Conservation (phyloP, 1,139 yeast species). For the Saccharomyces hybrid region DNA sequence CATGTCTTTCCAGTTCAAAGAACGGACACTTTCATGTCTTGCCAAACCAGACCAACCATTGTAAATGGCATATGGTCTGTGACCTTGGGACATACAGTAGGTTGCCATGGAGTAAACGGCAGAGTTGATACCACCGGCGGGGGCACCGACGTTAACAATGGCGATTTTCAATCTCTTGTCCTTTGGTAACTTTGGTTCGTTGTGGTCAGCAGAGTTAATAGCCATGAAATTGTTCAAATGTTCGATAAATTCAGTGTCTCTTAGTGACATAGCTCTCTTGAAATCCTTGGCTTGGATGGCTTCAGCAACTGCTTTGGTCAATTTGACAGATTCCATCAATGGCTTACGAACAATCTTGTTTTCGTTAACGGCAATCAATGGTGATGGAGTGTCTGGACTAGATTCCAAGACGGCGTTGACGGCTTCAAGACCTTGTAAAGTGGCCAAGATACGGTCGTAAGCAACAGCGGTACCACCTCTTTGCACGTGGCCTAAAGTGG, state of each 20-base stretch:
- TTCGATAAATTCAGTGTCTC: constrained; percentile 84
- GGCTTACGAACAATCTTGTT: constrained; percentile 80
- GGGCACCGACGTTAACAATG: constrained; percentile 89
- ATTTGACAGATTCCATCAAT: constrained; percentile 78
- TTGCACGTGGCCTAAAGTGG: constrained; percentile 95
- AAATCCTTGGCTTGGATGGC: constrained; percentile 77
- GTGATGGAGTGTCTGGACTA: constrained; percentile 89
- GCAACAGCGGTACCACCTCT: constrained; percentile 99
- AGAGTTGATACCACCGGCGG: constrained; percentile 93
- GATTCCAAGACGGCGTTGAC: constrained; percentile 84
- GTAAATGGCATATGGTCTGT: constrained; percentile 76
- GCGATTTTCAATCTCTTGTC: constrained; percentile 55
- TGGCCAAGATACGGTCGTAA: constrained; percentile 80
- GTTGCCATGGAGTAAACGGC: constrained; percentile 88
- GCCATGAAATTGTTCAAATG: constrained; percentile 65
- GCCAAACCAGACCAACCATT: constrained; percentile 91
- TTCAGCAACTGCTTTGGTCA: constrained; percentile 79
- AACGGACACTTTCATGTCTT: constrained; percentile 67
- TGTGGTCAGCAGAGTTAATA: constrained; percentile 65
- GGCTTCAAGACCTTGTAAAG: constrained; percentile 96
- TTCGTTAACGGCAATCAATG: constrained; percentile 86
- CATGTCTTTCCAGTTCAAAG: constrained; percentile 76
- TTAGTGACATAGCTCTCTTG: constrained; percentile 73
- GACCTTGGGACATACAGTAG: constrained; percentile 87
- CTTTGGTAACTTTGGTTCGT: constrained; percentile 40